phyloP scores from a whole-genome alignment of 1,139 yeast genomes.

The Blastobotrys ciferrii region DNA sequence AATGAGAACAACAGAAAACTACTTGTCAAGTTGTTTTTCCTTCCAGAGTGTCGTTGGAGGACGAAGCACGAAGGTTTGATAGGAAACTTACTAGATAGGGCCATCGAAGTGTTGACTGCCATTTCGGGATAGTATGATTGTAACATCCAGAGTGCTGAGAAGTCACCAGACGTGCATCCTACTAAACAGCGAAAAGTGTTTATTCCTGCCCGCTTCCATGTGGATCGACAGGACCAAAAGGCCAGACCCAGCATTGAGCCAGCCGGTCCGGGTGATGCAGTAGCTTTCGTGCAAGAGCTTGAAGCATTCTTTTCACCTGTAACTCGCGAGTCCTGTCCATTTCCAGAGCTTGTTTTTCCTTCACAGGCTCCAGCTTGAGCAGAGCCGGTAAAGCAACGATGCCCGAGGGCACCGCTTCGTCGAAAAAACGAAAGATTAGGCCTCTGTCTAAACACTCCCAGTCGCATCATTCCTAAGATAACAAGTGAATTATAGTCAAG shows the following conservation, averaged over 20 bases:
- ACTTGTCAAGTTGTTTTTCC: too few relatives aligned
- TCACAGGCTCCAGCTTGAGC: background rate
- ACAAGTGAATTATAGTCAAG: background rate
- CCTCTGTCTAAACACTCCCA: background rate
- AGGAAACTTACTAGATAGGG: background rate
- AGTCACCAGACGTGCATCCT: background rate
- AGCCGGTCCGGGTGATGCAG: background rate
- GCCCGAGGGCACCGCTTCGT: background rate
- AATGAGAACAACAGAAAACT: too few relatives aligned
- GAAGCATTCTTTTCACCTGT: too few relatives aligned
- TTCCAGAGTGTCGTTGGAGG: too few relatives aligned
- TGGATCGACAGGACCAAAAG: constrained; percentile 5
- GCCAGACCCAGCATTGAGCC: background rate
- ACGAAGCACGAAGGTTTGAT: background rate
- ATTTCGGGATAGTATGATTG: constrained; percentile 2
- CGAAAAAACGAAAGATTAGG: too few relatives aligned
- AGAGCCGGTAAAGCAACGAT: background rate
- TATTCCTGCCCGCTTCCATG: constrained; percentile 6
- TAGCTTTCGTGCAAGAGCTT: too few relatives aligned
- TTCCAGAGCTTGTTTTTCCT: too few relatives aligned
- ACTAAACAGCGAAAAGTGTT: background rate
- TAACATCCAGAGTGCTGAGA: constrained; percentile 5
- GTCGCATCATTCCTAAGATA: background rate
- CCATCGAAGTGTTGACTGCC: background rate
- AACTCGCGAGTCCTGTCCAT: too few relatives aligned